Conservation (phyloP, 2,329 filamentous ascomycete species). For the Chaetomium globosum region DNA sequence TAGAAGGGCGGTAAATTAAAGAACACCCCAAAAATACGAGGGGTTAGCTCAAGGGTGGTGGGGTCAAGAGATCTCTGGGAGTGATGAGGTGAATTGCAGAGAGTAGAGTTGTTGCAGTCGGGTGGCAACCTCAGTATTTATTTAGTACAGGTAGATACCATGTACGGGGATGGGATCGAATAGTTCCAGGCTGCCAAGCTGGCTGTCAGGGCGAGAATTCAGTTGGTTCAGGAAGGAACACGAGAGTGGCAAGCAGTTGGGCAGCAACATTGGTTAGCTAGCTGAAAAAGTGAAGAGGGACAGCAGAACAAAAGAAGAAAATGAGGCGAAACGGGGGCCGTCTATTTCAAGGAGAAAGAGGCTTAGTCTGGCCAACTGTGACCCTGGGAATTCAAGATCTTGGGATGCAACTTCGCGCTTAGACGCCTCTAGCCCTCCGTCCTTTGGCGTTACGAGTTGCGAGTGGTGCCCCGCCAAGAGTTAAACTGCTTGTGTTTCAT, state of each 20-base stretch:
- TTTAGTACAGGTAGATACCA: not conserved
- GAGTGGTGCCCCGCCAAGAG: constrained; percentile 7
- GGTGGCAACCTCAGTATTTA: not conserved
- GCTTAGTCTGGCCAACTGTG: not conserved
- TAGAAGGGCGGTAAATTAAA: not conserved
- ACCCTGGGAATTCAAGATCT: not conserved
- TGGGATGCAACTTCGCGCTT: not conserved
- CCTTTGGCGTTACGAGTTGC: not conserved
- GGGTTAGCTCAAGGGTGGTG: not conserved
- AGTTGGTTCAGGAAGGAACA: not conserved
- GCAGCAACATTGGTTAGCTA: not conserved
- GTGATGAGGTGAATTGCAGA: not conserved
- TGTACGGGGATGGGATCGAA: not conserved
- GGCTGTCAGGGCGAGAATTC: not conserved
- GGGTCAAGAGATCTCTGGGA: not conserved
- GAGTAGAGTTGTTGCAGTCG: not conserved
- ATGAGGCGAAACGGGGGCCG: not conserved
- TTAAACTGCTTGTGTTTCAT: constrained; percentile 1
- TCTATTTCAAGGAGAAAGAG: not conserved
- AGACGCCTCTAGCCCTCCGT: not conserved
- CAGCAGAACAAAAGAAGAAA: not conserved
- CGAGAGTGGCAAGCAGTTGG: not conserved
- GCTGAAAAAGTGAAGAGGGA: not conserved
- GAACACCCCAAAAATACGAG: not conserved
- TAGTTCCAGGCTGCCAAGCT: not conserved